A percentile compares a stretch with the other conserved stretches of the same genome.
These are phyloP conservation scores for Ilex asprella DNA, from an alignment of 257 asterid species.

Conservation along the genomic window DNA sequence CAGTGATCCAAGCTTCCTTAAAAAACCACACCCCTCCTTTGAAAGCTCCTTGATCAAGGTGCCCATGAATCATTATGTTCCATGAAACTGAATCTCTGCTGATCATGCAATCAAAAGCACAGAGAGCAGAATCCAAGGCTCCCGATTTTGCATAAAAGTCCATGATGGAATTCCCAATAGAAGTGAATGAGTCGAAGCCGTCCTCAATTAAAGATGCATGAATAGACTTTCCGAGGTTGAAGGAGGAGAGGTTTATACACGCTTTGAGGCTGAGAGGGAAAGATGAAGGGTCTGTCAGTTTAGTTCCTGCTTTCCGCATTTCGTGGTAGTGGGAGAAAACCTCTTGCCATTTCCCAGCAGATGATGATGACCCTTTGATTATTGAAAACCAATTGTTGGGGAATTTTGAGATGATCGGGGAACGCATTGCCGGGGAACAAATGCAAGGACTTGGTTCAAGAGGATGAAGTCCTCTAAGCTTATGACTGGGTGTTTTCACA, in stretches of 20 bases:
- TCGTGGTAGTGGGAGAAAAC: slow-evolving; percentile 41
- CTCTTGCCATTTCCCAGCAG: slow-evolving; percentile 50
- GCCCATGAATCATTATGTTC: background rate
- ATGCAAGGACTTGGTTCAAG: no score
- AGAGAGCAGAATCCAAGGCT: background rate
- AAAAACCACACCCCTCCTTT: no score
- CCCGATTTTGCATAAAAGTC: background rate
- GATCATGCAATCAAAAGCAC: background rate
- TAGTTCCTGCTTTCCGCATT: slow-evolving; percentile 30
- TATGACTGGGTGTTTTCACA: no score
- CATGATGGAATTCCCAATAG: background rate
- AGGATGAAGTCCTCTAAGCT: no score
- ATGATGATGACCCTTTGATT: slow-evolving; percentile 39
- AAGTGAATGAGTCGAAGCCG: background rate
- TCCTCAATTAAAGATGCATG: background rate
- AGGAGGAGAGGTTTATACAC: slow-evolving; percentile 31
- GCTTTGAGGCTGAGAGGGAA: slow-evolving; percentile 66
- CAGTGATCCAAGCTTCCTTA: no score
- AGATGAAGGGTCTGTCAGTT: slow-evolving; percentile 40
- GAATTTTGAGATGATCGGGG: slow-evolving; percentile 23
- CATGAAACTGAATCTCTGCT: background rate
- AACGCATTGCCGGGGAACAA: slow-evolving; percentile 22
- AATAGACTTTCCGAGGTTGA: slow-evolving; percentile 38
- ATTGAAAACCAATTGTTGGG: slow-evolving; percentile 27
- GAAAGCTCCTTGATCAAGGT: no score